These are phyloP conservation scores for Globisporangium alternatum DNA, from an alignment of 352 stramenopile species.

Conservation along the genomic window DNA sequence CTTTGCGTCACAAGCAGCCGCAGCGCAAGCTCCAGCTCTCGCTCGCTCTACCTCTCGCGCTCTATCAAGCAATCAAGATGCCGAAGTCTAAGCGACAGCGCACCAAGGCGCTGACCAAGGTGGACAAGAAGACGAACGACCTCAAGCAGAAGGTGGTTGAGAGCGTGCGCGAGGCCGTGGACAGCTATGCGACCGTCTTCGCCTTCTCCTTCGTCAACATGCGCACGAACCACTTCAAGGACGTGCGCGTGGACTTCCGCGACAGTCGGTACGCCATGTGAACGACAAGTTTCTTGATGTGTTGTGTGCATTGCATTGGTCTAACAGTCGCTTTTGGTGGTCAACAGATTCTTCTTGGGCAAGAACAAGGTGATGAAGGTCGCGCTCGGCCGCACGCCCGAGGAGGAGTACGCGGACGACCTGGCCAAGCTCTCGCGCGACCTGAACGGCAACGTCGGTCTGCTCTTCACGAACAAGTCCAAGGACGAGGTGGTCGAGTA, in stretches of 20 bases:
- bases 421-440: conserved; percentile 89
- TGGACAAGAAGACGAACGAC: conserved; percentile 94
- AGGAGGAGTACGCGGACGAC: conserved; percentile 97
- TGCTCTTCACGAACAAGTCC: conserved; percentile 94
- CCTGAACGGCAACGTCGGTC: conserved; percentile 91
- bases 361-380: conserved; percentile 99
- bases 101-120: conserved; percentile 92
- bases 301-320: neutral
- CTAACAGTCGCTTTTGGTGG: neutral
- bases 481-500: conserved; percentile 89
- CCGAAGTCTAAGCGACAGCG: conserved; percentile 87
- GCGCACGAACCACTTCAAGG: conserved; percentile 98
- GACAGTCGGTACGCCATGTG: conserved; percentile 69
- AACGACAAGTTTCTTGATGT: neutral
- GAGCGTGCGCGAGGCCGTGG: conserved; percentile 91
- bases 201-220: conserved; percentile 99
- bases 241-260: conserved; percentile 96
- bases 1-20: conserved; percentile 14
- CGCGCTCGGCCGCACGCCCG: conserved; percentile 90
- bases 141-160: conserved; percentile 96
- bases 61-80: conserved; percentile 35
- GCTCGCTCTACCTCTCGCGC: neutral
- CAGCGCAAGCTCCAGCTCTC: conserved; percentile 1
- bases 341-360: conserved; percentile 95
- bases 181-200: conserved; percentile 92